A percentile compares a stretch with the other conserved stretches of the same genome.
Evolutionary conservation across 2,329 filamentous ascomycete genomes (phyloP).

Genomic region (Chaetomium globosum): DNA sequence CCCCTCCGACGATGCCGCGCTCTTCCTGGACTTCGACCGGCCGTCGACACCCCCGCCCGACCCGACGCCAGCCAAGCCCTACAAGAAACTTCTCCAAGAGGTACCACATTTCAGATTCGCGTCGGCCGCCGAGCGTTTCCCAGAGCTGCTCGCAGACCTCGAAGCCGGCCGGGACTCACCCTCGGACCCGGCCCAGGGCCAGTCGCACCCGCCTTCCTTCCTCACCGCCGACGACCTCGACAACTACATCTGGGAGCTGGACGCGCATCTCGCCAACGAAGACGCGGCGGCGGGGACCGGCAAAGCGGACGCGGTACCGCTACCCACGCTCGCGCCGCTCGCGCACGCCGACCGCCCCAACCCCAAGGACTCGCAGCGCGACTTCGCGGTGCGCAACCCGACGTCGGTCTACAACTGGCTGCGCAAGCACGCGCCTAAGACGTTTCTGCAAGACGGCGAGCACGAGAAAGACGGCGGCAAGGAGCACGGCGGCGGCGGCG

Average conservation of each 20-base stretch:
- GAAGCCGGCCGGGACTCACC: slow-evolving; percentile 46
- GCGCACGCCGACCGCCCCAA: slow-evolving; percentile 46
- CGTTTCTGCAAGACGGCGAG: slow-evolving; percentile 79
- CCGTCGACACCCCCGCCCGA: slow-evolving; percentile 58
- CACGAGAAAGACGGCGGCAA: slow-evolving; percentile 48
- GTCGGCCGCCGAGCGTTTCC: slow-evolving; percentile 64
- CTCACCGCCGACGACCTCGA: slow-evolving; percentile 71
- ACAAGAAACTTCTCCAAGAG: slow-evolving; percentile 54
- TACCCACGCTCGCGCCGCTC: slow-evolving; percentile 55
- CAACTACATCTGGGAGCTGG: slow-evolving; percentile 70
- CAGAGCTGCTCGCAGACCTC: slow-evolving; percentile 57
- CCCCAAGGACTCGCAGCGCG: slow-evolving; percentile 46
- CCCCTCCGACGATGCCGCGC: slow-evolving; percentile 55
- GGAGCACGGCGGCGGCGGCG: slow-evolving; percentile 33
- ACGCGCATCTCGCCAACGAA: slow-evolving; percentile 53
- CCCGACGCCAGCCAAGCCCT: slow-evolving; percentile 52
- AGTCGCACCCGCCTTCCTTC: slow-evolving; percentile 64
- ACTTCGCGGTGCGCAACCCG: slow-evolving; percentile 71
- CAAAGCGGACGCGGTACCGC: slow-evolving; percentile 38
- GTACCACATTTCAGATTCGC: slow-evolving; percentile 56
- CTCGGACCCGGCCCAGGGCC: slow-evolving; percentile 53
- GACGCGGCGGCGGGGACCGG: slow-evolving; percentile 37
- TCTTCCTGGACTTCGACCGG: slow-evolving; percentile 78
- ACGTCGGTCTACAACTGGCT: slow-evolving; percentile 97
- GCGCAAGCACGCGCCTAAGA: slow-evolving; percentile 77